Base-by-base conservation (phyloP, 2,329 filamentous ascomycete species). In the Lachnellula subtilissima region DNA sequence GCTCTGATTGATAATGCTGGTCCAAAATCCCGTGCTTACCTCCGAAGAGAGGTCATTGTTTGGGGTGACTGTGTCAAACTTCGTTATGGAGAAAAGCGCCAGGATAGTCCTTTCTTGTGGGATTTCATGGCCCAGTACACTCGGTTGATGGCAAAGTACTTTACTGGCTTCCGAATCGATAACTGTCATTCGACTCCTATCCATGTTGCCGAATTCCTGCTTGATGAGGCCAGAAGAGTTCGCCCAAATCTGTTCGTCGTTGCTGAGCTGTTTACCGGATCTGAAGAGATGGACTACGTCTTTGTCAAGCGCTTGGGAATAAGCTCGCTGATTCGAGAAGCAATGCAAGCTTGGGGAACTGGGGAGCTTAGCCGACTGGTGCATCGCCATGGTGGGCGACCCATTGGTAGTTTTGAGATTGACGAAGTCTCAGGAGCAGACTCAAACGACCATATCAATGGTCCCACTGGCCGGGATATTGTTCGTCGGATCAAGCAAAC, bases 1-100 rank as follows among this genome's bases (percentile, higher is more conserved):
- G 93, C 94, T 1, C 82, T 97, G 73, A 81, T 90, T 45, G 94
- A 99, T 74, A 94, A 97, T 67, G 94, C 94, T 32, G 95, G 95
- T 0, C 88, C 91, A 0, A 79, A 89, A 48, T 96, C 93, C 8
- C 86, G 87, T 54, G 91, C 93, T n/a, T 99, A 99, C 68, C 81
- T 99, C n/a, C 84, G 91, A 52, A 84, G 94, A 64, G 91, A 99
- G 72, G 91, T 99, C 58, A 97, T 99, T 64, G 89, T 97, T 32
- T 99, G 94, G 94, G 92, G 93, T 14, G 94, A 99, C 70, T 99
- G 95, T 70, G 94, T 97, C 60, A 99, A 99, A 76, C 80, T 99
- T 52, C 86, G 94, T 17, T 99, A 97, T 69, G 94, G 94, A 36
- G 80, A 77, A 25, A 79, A 84, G 0, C 88, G 87, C 0, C 75